Conservation (phyloP, 202 grass and related monocot genomes). For the Zizania palustris region DNA sequence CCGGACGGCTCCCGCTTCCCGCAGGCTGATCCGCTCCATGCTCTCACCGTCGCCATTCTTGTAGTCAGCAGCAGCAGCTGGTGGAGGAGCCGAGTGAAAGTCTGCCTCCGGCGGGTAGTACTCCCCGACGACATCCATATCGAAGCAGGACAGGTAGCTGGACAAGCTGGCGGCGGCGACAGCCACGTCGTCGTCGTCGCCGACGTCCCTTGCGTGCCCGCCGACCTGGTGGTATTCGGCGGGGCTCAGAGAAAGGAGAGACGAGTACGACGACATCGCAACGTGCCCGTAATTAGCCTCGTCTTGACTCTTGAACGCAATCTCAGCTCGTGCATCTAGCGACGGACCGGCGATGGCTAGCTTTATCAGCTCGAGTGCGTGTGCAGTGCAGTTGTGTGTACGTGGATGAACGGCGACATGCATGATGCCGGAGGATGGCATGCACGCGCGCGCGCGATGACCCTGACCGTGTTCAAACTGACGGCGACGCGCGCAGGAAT, state of each 20-base stretch:
- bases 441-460: background rate
- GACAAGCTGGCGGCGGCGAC: constrained; percentile 16
- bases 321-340: no score
- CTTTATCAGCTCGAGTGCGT: background rate
- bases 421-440: no score
- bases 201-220: background rate
- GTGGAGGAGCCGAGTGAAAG: background rate
- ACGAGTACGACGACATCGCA: constrained; percentile 41
- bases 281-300: no score
- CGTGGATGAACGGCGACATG: background rate
- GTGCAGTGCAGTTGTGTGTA: background rate
- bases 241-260: constrained; percentile 17
- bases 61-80: background rate
- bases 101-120: background rate
- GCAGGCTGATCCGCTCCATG: background rate
- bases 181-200: background rate
- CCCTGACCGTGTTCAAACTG: background rate
- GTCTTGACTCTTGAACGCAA: no score
- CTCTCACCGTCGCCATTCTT: background rate
- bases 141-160: constrained; percentile 39
- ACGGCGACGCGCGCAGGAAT: background rate
- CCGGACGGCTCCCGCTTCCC: background rate
- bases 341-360: no score
- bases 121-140: constrained; percentile 17
- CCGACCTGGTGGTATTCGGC: background rate